Evolutionary conservation across 495 filamentous ascomycete genomes (phyloP), one percentile per base, ranked within the genome.

Genomic region (Penicillium riverlandense): DNA sequence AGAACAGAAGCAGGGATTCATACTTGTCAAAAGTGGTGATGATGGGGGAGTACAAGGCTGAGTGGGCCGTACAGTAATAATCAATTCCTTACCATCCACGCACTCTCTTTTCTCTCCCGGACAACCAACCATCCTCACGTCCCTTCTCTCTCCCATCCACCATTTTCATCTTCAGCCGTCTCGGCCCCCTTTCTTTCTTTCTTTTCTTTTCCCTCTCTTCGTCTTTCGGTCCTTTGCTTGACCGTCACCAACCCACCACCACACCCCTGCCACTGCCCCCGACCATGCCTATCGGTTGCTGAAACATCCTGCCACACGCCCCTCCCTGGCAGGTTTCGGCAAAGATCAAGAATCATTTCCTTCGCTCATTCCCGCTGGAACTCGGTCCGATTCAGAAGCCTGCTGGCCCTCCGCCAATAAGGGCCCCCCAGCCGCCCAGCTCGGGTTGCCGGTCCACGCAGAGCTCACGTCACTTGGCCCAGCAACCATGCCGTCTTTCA

Each of bases 401-500:
- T 41, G 29, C 37, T 44, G 44, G 22, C 42, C 29, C 49, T 47
- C 46, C 51, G 47, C 56, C 55, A 54, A 59, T 54, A 49, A 59
- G 45, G 55, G 38, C 10, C 36, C 35, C 35, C 50, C 44, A 49
- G 52, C 52, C 49, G 45, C 59, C 22, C 49, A 52, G 39, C 38
- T 54, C 48, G 50, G 49, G 47, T 57, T 52, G 48, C 49, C 52
- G 47, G 49, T 48, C 56, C 46, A 61, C 60, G 58, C 61, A 58
- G 53, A 56, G 44, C 55, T 58, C 58, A 61, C 65, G 62, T 65
- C 59, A 58, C 57, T 49, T 40, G 34, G 34, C 46, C 48, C 34
- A 37, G 55, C 44, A 46, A 63, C 38, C 38, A 74, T 74, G 70
- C 69, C 70, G 36, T 66, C 69, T 22, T 64, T 72, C 33, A 65